phyloP scores from a whole-genome alignment of 78 protist species.

The Salpingoeca rosetta region DNA sequence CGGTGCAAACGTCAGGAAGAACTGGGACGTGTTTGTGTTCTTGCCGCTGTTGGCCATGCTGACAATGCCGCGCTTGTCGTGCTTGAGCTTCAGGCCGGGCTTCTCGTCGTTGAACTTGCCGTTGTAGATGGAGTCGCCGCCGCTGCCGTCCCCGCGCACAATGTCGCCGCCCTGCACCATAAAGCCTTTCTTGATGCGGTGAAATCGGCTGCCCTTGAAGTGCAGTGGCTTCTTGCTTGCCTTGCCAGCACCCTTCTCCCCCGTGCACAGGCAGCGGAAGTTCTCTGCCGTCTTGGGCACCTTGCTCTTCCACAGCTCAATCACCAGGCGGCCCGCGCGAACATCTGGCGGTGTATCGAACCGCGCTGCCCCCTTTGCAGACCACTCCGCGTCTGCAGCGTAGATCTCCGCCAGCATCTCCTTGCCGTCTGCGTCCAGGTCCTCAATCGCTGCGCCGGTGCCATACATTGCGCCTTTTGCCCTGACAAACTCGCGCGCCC shows the following conservation, averaged over 20 bases:
- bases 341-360: not conserved
- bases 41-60: conserved; percentile 81
- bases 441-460: not conserved
- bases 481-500: too few species aligned
- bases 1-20: conserved; percentile 41
- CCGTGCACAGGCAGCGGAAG: not conserved
- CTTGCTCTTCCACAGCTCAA: not conserved
- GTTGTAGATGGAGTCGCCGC: conserved; percentile 77
- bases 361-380: not conserved
- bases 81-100: conserved; percentile 74
- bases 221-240: conserved; percentile 55
- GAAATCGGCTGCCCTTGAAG: conserved; percentile 73
- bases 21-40: conserved; percentile 75
- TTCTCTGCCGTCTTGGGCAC: not conserved
- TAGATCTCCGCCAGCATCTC: not conserved
- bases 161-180: conserved; percentile 94
- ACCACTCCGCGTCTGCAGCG: not conserved
- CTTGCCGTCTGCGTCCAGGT: not conserved
- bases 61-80: conserved; percentile 2
- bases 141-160: conserved; percentile 72
- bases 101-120: conserved; percentile 87
- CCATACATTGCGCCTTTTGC: too few species aligned
- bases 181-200: conserved; percentile 67
- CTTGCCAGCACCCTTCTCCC: conserved; percentile 54
- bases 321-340: not conserved